A percentile compares a stretch with the other conserved stretches of the same genome.
Evolutionary conservation across 352 stramenopile species (phyloP).

Genomic region (Globisporangium barbulae): DNA sequence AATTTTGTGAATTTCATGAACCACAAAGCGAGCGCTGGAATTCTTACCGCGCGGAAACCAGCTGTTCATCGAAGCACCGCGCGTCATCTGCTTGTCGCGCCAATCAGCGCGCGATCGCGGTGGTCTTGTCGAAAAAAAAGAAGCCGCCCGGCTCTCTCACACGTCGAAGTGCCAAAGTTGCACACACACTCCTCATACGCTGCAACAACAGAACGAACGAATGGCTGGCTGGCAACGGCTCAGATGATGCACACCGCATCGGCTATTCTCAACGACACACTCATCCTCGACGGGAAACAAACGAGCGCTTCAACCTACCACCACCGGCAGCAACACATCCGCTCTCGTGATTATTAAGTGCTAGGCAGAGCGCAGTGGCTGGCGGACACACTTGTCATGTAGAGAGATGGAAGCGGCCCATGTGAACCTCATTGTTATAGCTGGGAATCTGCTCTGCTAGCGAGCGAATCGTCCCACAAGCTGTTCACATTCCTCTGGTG

Average conservation of each 20-base stretch:
- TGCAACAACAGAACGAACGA: background rate
- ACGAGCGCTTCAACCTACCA: too few species aligned
- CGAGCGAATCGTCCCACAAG: too few species aligned
- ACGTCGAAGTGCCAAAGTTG: conserved; percentile 4
- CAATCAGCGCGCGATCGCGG: conserved; percentile 5
- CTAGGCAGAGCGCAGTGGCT: too few species aligned
- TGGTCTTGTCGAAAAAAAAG: background rate
- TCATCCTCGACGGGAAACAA: background rate
- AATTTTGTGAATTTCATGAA: background rate
- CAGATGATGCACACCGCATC: conserved; percentile 1
- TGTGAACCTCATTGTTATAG: too few species aligned
- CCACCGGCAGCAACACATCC: too few species aligned
- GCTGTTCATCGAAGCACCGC: conserved; percentile 12
- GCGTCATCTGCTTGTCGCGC: background rate
- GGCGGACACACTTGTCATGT: too few species aligned
- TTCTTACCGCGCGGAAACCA: background rate
- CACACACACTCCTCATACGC: conserved; percentile 5
- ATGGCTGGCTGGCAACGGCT: background rate
- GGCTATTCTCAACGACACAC: background rate
- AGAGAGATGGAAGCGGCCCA: too few species aligned
- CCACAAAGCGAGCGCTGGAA: background rate
- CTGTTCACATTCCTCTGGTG: too few species aligned
- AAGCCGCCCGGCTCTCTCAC: background rate
- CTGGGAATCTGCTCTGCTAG: too few species aligned
- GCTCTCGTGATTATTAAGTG: too few species aligned